Percentiles rank a stretch among this genome's conserved stretches.
Conservation (phyloP, 1,284 basidiomycete species). For the Tilletia caries region DNA sequence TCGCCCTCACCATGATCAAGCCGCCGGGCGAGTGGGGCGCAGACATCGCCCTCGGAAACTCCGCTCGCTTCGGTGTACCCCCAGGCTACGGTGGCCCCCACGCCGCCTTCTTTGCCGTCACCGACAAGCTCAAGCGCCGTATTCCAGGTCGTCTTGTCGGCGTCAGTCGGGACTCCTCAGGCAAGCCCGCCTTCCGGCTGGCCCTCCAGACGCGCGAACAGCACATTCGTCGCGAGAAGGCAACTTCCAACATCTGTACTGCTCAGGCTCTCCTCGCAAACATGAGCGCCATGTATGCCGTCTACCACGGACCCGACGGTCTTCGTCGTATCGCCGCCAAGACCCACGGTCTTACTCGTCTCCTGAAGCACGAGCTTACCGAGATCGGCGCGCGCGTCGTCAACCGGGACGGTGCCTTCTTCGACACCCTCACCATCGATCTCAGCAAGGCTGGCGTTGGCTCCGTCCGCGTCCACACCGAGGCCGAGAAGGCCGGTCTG, state of each 20-base stretch:
- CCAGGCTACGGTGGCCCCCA: conserved; percentile 56
- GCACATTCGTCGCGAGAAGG: conserved; percentile 54
- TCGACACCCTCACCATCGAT: conserved; percentile 90
- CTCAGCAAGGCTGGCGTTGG: conserved; percentile 62
- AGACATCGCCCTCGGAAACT: conserved; percentile 91
- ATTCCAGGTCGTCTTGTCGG: conserved; percentile 95
- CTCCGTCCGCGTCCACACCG: conserved; percentile 69
- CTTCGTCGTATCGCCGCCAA: conserved; percentile 80
- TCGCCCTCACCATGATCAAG: conserved; percentile 87
- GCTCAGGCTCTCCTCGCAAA: conserved; percentile 51
- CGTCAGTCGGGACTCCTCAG: conserved; percentile 76
- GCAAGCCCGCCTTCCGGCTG: conserved; percentile 82
- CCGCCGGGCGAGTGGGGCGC: conserved; percentile 98
- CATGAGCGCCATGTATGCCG: conserved; percentile 59
- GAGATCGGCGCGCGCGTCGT: conserved; percentile 66
- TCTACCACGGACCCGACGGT: conserved; percentile 90
- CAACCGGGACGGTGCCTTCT: conserved; percentile 65
- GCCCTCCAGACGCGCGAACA: conserved; percentile 68
- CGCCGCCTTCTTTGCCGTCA: conserved; percentile 92
- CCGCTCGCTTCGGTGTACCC: conserved; percentile 79
- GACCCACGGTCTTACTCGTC: conserved; percentile 81
- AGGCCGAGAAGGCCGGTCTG: conserved; percentile 67
- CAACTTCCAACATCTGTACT: conserved; percentile 53
- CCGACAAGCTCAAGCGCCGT: conserved; percentile 87
- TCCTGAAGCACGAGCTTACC: conserved; percentile 71